Evolutionary conservation across 2,329 filamentous ascomycete genomes (phyloP).

Genomic region (Lachnellula occidentalis): DNA sequence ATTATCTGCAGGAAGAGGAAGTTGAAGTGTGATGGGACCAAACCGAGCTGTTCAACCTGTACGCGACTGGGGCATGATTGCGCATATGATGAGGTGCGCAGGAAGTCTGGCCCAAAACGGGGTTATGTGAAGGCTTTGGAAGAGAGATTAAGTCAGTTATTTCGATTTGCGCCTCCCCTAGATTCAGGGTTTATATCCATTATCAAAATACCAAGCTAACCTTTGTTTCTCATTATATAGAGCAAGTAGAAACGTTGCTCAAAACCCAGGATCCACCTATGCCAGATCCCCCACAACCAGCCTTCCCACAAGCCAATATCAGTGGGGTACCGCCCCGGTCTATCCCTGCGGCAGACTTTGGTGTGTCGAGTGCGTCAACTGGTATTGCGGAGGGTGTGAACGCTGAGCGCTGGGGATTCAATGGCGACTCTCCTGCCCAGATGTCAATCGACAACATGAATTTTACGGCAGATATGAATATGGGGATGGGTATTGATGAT

Average conservation of each 20-base stretch:
- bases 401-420: slow-evolving; percentile 50
- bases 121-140: slow-evolving; percentile 71
- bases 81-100: slow-evolving; percentile 63
- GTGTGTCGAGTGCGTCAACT: slow-evolving; percentile 42
- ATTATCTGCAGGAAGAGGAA: slow-evolving; percentile 92
- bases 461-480: slow-evolving; percentile 43
- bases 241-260: slow-evolving; percentile 87
- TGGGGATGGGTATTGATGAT: slow-evolving; percentile 44
- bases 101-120: slow-evolving; percentile 66
- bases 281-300: slow-evolving; percentile 17
- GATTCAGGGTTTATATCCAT: not conserved
- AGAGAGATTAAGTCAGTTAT: slow-evolving; percentile 76
- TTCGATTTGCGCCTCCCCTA: slow-evolving; percentile 31
- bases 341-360: slow-evolving; percentile 35
- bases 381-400: slow-evolving; percentile 43
- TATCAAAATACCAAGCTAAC: slow-evolving; percentile 35
- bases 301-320: slow-evolving; percentile 15
- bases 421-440: slow-evolving; percentile 44
- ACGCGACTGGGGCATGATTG: slow-evolving; percentile 59
- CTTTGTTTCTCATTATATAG: slow-evolving; percentile 40
- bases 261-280: slow-evolving; percentile 64
- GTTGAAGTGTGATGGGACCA: slow-evolving; percentile 63
- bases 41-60: slow-evolving; percentile 64
- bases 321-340: slow-evolving; percentile 20
- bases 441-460: slow-evolving; percentile 51